Conservation (phyloP, 306 rosid genomes). For the Calophaca sinica region DNA sequence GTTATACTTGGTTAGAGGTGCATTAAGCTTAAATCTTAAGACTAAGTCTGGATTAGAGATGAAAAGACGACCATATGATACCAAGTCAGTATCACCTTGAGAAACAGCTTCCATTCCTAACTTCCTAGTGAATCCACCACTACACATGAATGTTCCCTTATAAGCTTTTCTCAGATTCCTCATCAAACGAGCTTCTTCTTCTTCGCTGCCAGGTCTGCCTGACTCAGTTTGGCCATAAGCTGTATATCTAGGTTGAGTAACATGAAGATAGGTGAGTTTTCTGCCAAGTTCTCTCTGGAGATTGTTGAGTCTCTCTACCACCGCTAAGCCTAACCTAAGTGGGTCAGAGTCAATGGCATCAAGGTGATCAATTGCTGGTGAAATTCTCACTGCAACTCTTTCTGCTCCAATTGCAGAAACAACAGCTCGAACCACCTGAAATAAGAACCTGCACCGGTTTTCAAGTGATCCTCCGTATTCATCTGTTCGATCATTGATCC, state of each 20-base stretch:
- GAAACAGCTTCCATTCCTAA: conserved; percentile 77
- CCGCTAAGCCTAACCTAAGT: conserved; percentile 73
- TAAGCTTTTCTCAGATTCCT: conserved; percentile 64
- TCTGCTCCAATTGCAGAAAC: conserved; percentile 68
- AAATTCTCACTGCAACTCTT: conserved; percentile 70
- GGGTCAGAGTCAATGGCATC: conserved; percentile 93
- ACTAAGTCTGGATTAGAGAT: conserved; percentile 85
- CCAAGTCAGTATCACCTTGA: conserved; percentile 73
- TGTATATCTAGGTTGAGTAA: conserved; percentile 80
- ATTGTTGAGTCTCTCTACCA: conserved; percentile 75
- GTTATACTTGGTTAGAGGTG: conserved; percentile 68
- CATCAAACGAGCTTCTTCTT: conserved; percentile 68
- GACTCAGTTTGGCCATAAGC: conserved; percentile 73
- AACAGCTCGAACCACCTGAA: conserved; percentile 65
- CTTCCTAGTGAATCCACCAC: conserved; percentile 87
- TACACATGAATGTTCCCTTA: conserved; percentile 75
- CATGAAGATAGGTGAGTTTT: conserved; percentile 80
- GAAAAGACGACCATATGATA: conserved; percentile 79
- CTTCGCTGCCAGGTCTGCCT: conserved; percentile 78
- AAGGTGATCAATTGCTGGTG: conserved; percentile 91
- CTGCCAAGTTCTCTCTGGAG: conserved; percentile 61
- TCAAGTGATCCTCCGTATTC: conserved; percentile 76
- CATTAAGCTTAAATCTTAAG: conserved; percentile 65
- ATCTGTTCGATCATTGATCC: conserved; percentile 59
- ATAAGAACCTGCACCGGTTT: conserved; percentile 72